Base-by-base conservation (phyloP, 257 asterid species). In the Asclepias syriaca region DNA sequence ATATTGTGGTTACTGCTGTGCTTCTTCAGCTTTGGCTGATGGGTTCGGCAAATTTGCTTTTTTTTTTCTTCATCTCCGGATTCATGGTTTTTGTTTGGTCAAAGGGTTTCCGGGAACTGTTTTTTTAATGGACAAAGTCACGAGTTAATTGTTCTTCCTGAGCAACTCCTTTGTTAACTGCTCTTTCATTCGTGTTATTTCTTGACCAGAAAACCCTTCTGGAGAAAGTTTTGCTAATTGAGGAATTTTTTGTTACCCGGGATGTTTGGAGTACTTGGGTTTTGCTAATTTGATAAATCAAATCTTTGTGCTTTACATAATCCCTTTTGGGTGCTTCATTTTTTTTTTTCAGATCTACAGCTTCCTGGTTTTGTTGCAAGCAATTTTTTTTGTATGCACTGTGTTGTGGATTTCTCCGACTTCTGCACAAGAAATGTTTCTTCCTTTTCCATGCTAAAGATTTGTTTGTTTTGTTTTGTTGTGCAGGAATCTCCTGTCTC, bases 401-500 rank as follows among this genome's bases (percentile, higher is more conserved):
- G 10, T 40, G 46, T 34, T 61, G 39, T 48, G 27, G 11, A 65
- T 56, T 21, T 6, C 4, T 51, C 46, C 60, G 1, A 5, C 34
- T 49, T 61, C 63, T 27, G 43, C 55, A 15, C 9, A 37, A 37
- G 32, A 19, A 18, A 18, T 68, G 76, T 53, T 32, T 59, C 66
- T 64, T 70, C 65, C 64, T 79, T 71, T 74, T 75, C 8, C 67
- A 39, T 65, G 70, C 24, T 76, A 70, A 7, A 6, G 3, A 3
- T 7, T 29, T 59, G 59, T 21, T 24, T 70, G 56, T 57, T 57
- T 48, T 37, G 37, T 54, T 19, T 54, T 8, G 45, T 39, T 37
- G 8, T 83, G 87, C 95, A 95, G 99, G 99, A 95, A 40, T 95
- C 98, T 37, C 99, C 99, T 11, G 93, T 95, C 66, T 95, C 80